Evolutionary conservation across 768 basidiomycete species (phyloP), one percentile per base, ranked within the genome.

Genomic region (Xerocomellus dryophilus): DNA sequence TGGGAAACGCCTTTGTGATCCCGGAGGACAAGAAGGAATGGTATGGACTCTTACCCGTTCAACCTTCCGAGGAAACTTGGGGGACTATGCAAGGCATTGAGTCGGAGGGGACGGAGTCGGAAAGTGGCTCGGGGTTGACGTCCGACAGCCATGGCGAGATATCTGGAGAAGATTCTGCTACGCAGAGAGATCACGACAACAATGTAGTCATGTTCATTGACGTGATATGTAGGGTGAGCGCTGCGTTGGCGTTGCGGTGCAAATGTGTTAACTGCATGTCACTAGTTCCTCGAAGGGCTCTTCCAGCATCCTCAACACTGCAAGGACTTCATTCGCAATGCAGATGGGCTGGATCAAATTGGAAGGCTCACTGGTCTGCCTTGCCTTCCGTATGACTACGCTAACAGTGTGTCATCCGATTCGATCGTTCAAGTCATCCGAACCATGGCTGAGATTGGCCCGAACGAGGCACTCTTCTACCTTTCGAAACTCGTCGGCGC

Each of bases 261-360:
- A 21, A 21, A 20, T n/a, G 10, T 42, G 15, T 43, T 60, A 40
- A 66, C 15, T 18, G 18, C 31, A 1, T 21, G 17, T 35, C 11
- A 20, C 25, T 45, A 95, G 92, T 95, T 97, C 71, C 78, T 95
- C 50, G 93, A 95, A 69, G 95, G 97, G 7, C 79, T 98, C 39
- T 95, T 98, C 75, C 93, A 95, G 63, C 94, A 96, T 66, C 78
- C 84, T 2, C 83, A 85, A 21, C 91, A 98, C 69, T 90, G 90
- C 76, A 84, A 84, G 59, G 96, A 98, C 61, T 98, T 98, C 68
- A 83, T 97, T 55, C 74, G 79, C 43, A 77, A 80, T 56, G 78
- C 85, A 5, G 82, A 94, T 62, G 84, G 91, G 44, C 78, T 98
- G 38, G 75, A 84, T 58, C 76, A 80, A 60, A 74, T 98, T 51